Evolutionary conservation across 2,329 filamentous ascomycete genomes (phyloP), one percentile per base, ranked within the genome.

Genomic region (Diplodia sapinea): DNA sequence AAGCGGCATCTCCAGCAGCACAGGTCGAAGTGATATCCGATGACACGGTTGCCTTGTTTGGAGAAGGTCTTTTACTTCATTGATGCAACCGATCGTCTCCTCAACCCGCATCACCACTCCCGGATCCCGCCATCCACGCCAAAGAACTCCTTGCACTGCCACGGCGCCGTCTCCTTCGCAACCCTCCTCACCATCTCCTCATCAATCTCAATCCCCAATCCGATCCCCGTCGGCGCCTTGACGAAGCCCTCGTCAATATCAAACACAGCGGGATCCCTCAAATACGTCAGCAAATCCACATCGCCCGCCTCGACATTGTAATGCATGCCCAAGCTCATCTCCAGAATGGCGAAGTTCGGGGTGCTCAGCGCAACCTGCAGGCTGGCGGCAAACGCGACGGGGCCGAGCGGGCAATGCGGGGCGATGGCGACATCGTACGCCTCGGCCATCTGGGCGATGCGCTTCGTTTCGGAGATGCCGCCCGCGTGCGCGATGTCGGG

Each of bases 241-340:
- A 92, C 85, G 73, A 88, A 90, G 0, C 90, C 90, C 51, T 86
- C 84, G 17, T 85, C 82, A 4, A 92, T 86, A 50, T 87, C 81
- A 82, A 89, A 92, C 0, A 91, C 86, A 57, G 85, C 83, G 0
- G 87, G 83, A 71, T 91, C 86, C 73, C 85, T 87, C 2, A 88
- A 81, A 73, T 92, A 93, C 29, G 85, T 90, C 15, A 85, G 85
- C 66, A 79, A 62, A 69, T 79, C 78, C 61, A 75, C 70, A 38
- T 74, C 74, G 0, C 77, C 78, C 1, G 72, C 75, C 52, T 55
- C 52, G 2, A 72, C 75, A 70, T 94, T 93, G 74, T 93, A 94
- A 75, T 94, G 91, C 71, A 94, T 93, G 0, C 91, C 91, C 40
- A 93, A 73, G 65, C 88, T 89, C 91, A 93, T 93, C 77, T 93